A percentile compares a stretch with the other conserved stretches of the same genome.
phyloP scores from a whole-genome alignment of 2,329 filamentous ascomycete species.

The Neofusicoccum umdonicola region DNA sequence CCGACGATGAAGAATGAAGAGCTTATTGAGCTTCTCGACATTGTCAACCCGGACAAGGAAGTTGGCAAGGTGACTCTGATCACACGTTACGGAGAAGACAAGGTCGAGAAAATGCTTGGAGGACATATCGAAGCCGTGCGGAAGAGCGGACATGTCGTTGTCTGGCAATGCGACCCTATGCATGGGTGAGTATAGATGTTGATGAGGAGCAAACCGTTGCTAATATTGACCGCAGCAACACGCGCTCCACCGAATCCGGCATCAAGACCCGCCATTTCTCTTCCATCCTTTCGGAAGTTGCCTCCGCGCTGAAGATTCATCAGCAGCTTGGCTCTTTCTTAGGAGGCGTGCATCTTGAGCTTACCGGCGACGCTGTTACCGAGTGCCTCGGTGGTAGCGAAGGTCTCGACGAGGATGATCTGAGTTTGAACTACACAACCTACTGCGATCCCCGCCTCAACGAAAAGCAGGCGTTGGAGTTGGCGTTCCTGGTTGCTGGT shows the following conservation, averaged over 20 bases:
- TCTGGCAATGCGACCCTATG: constrained; percentile 99
- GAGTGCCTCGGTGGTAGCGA: constrained; percentile 92
- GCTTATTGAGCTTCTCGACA: constrained; percentile 74
- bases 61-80: constrained; percentile 94
- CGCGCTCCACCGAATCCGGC: constrained; percentile 64
- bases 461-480: constrained; percentile 94
- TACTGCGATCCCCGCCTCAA: constrained; percentile 95
- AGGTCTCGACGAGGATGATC: constrained; percentile 80
- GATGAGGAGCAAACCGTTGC: not conserved
- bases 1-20: constrained; percentile 77
- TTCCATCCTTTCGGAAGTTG: constrained; percentile 84
- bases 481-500: constrained; percentile 89
- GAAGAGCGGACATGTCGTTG: constrained; percentile 70
- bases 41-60: constrained; percentile 78
- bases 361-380: constrained; percentile 94
- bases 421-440: constrained; percentile 88
- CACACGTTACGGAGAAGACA: constrained; percentile 83
- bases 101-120: constrained; percentile 73
- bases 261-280: constrained; percentile 92
- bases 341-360: constrained; percentile 89
- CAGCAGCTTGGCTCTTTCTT: constrained; percentile 80
- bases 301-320: constrained; percentile 80
- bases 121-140: constrained; percentile 87
- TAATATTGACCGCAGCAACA: constrained; percentile 46
- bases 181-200: constrained; percentile 59